phyloP scores from a whole-genome alignment of 1,284 basidiomycete genomes.

The Apiotrichum sp. region DNA sequence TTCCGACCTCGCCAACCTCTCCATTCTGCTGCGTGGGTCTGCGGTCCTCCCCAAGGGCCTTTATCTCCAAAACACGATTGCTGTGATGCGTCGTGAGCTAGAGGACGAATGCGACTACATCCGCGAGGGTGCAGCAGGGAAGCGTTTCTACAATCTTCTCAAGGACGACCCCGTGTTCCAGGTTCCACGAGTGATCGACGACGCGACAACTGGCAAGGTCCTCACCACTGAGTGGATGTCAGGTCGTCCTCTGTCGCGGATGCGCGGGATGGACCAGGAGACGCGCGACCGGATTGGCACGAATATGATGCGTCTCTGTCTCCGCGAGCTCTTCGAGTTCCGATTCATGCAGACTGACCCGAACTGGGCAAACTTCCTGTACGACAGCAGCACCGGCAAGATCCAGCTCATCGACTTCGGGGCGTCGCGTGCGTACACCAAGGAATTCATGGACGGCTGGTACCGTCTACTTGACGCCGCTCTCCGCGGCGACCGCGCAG shows the following conservation, averaged over 20 bases:
- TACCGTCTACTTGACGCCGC: conserved; percentile 72
- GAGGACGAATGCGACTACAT: conserved; percentile 90
- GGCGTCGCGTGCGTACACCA: conserved; percentile 79
- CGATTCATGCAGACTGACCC: conserved; percentile 97
- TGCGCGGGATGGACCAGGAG: conserved; percentile 57
- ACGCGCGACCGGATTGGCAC: conserved; percentile 79
- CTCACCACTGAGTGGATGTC: conserved; percentile 84
- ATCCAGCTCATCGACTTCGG: conserved; percentile 95
- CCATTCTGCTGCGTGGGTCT: conserved; percentile 72
- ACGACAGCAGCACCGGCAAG: conserved; percentile 56
- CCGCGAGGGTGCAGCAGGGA: conserved; percentile 74
- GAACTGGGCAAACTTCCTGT: conserved; percentile 97
- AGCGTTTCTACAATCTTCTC: conserved; percentile 58
- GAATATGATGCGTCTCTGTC: conserved; percentile 74
- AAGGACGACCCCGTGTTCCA: conserved; percentile 63
- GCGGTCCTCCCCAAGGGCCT: conserved; percentile 77
- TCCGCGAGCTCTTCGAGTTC: conserved; percentile 86
- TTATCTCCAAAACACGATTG: conserved; percentile 80
- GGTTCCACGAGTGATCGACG: conserved; percentile 73
- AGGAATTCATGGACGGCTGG: conserved; percentile 86
- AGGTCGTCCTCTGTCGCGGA: conserved; percentile 70
- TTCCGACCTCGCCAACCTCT: conserved; percentile 81
- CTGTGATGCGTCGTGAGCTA: conserved; percentile 85
- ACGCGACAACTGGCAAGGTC: conserved; percentile 70
- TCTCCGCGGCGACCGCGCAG: conserved; percentile 60